Base-by-base conservation (phyloP, 164 flowering plant genomes). In the Vitis vinifera region DNA sequence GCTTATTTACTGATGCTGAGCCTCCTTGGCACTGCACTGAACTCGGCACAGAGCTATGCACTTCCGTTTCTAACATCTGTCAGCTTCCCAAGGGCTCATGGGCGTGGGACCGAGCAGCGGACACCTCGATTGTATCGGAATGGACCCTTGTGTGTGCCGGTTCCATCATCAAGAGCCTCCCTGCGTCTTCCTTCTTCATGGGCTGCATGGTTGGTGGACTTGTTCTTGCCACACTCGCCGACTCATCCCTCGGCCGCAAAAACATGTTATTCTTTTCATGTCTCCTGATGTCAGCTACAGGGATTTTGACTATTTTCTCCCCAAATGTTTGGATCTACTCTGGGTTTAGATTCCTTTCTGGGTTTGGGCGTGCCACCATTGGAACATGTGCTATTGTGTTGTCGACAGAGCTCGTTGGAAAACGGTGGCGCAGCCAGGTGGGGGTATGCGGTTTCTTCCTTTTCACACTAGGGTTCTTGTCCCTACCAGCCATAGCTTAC, bases 191-290 rank as follows among this genome's bases (percentile, higher is more conserved):
- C 14, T 90, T 87, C 79, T 92, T 85, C 77, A 14, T 75, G 6
- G 95, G 97, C 1, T 90, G 91, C 66, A 67, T 92, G 4, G 60
- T 68, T 1, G 97, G 93, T 17, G 93, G 93, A 3, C 58, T 86
- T 49, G 65, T 81, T 9, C 79, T 92, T 0, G 79, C 90, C 48
- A 77, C 91, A 0, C 83, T 90, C 0, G 95, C 91, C 0, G 95
- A 92, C 78, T 75, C 93, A 4, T 67, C 83, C 0, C 83, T 92
- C 2, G 95, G 95, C 12, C 85, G 94, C n/a, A 89, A 87, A 67
- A 88, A 84, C 56, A 76, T 83, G 81, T 79, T 92, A 11, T 61
- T 84, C 11, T 37, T 90, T 6, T 80, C 92, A 3, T 84, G 83
- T 59, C 51, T 87, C 6, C 10, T 71, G 57, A 87, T 90, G 89